These are phyloP conservation scores for Cercospora brassicicola DNA, from an alignment of 2,329 filamentous ascomycete species.

Conservation along the genomic window DNA sequence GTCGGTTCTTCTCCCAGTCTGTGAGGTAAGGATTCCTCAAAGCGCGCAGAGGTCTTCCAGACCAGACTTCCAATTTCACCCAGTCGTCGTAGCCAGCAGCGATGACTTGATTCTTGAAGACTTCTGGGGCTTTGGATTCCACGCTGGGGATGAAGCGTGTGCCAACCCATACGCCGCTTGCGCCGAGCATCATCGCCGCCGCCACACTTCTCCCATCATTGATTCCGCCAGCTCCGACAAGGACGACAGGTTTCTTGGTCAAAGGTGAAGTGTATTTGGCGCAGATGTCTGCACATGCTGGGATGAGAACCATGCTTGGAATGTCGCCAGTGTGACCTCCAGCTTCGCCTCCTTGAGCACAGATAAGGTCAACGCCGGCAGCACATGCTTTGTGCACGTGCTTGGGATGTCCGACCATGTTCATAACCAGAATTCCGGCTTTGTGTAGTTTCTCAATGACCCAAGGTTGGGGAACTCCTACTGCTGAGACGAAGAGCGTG, in stretches of 20 bases:
- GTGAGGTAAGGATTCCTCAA: conserved; percentile 87
- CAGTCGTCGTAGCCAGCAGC: conserved; percentile 92
- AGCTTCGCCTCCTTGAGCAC: conserved; percentile 93
- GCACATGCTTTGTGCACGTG: conserved; percentile 93
- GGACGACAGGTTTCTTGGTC: conserved; percentile 80
- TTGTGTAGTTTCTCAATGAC: conserved; percentile 88
- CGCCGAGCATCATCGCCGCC: conserved; percentile 86
- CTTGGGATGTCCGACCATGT: conserved; percentile 99
- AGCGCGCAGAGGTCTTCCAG: conserved; percentile 86
- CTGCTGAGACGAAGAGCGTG: conserved; percentile 90
- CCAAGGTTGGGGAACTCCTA: conserved; percentile 81
- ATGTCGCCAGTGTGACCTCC: conserved; percentile 77
- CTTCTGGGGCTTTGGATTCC: conserved; percentile 22
- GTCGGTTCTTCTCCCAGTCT: conserved; percentile 91
- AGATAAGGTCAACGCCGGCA: conserved; percentile 89
- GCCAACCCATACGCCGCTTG: conserved; percentile 88
- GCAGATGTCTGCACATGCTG: conserved; percentile 79
- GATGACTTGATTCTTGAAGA: conserved; percentile 55
- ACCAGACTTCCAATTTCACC: conserved; percentile 95
- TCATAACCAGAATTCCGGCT: conserved; percentile 89
- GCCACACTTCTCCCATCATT: conserved; percentile 88
- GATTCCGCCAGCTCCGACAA: conserved; percentile 87
- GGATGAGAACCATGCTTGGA: conserved; percentile 85
- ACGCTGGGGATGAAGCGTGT: conserved; percentile 90
- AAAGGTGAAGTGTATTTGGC: conserved; percentile 79